phyloP scores from a whole-genome alignment of 305 asterid genomes.

The Fraxinus albicans region DNA sequence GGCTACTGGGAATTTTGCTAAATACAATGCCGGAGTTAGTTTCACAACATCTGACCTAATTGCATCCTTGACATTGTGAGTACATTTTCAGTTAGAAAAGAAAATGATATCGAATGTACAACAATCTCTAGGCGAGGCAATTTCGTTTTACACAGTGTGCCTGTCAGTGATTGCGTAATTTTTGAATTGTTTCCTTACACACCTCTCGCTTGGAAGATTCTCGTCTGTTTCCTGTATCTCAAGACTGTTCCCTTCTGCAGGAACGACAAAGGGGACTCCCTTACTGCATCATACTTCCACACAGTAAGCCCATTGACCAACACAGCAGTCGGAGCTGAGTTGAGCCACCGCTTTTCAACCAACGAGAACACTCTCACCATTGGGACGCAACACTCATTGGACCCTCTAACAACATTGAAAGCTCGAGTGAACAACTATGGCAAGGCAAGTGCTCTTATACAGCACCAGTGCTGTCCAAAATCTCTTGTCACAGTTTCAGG shows the following conservation, averaged over 20 bases:
- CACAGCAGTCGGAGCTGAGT: slow-evolving; percentile 89
- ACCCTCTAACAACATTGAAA: slow-evolving; percentile 72
- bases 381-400: slow-evolving; percentile 82
- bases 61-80: no score
- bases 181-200: no score
- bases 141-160: no score
- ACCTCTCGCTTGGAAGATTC: no score
- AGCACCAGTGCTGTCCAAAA: slow-evolving; percentile 87
- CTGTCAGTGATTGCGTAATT: no score
- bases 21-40: no score
- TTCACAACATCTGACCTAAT: no score
- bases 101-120: no score
- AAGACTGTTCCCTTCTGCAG: slow-evolving; percentile 31
- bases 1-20: no score
- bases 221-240: no score
- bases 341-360: slow-evolving; percentile 75
- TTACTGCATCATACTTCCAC: slow-evolving; percentile 80
- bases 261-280: slow-evolving; percentile 68
- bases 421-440: slow-evolving; percentile 84
- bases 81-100: no score
- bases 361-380: slow-evolving; percentile 75
- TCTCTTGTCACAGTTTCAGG: slow-evolving; percentile 86
- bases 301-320: slow-evolving; percentile 73
- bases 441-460: slow-evolving; percentile 83
- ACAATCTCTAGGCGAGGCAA: no score